A percentile compares a stretch with the other conserved stretches of the same genome.
Evolutionary conservation across 129 eudicot species (phyloP).

Genomic region (Gnaphalium uliginosum): DNA sequence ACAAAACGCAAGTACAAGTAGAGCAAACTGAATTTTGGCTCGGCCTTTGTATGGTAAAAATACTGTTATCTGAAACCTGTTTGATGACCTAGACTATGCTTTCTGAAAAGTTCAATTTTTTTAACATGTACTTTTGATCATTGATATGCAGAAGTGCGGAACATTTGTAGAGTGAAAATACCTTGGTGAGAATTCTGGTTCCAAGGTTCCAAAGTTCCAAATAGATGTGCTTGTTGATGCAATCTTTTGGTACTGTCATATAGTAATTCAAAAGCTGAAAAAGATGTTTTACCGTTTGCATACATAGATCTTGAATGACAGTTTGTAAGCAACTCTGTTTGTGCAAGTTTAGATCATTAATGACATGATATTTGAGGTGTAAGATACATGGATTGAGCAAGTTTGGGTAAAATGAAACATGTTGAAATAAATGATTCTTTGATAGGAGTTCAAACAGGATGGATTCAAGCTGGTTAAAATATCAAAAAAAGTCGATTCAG

Average conservation of each 20-base stretch:
- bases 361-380: neutral
- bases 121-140: neutral
- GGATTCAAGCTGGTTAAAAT: neutral
- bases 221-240: neutral
- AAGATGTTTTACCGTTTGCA: neutral
- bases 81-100: neutral
- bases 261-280: neutral
- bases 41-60: neutral
- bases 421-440: neutral
- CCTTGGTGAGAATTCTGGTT: neutral
- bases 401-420: neutral
- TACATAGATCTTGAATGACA: neutral
- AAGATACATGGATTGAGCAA: neutral
- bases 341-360: neutral
- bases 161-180: slow-evolving; percentile 12
- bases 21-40: slow-evolving; percentile 22
- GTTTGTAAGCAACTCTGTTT: neutral
- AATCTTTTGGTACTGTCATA: slow-evolving; percentile 4
- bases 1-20: slow-evolving; percentile 32
- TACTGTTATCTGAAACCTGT: neutral
- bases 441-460: neutral
- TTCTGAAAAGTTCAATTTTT: neutral
- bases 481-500: neutral
- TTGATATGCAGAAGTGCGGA: neutral
- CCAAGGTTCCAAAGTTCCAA: too few species aligned